Evolutionary conservation across 2,329 filamentous ascomycete genomes (phyloP).

Genomic region (Alternaria panax): DNA sequence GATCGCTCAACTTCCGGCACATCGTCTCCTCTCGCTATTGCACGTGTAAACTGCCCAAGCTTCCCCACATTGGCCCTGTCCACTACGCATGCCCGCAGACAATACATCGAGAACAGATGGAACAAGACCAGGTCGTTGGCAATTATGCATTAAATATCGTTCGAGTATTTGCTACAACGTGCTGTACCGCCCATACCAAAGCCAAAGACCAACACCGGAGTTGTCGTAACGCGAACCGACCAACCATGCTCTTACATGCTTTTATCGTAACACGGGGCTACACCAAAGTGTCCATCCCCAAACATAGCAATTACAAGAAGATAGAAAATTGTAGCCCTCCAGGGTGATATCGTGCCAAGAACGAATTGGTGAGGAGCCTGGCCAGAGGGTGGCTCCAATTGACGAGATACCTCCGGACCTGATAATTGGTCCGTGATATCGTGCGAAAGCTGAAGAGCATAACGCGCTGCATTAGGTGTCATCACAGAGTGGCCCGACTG

Average conservation of each 20-base stretch:
- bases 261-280: slow-evolving; percentile 30
- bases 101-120: not conserved
- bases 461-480: not conserved
- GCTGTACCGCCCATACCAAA: slow-evolving; percentile 11
- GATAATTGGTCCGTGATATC: not conserved
- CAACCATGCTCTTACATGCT: slow-evolving; percentile 29
- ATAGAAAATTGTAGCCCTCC: slow-evolving; percentile 21
- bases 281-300: slow-evolving; percentile 16
- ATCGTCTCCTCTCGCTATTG: not conserved
- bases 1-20: slow-evolving; percentile 1
- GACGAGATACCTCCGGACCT: not conserved
- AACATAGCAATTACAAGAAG: slow-evolving; percentile 32
- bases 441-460: not conserved
- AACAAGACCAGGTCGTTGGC: not conserved
- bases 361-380: slow-evolving; percentile 10
- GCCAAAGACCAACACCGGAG: slow-evolving; percentile 20
- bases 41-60: slow-evolving; percentile 7
- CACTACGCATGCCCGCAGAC: not conserved
- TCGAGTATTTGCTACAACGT: slow-evolving; percentile 7
- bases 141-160: slow-evolving; percentile 24
- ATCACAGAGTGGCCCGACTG: not conserved
- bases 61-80: slow-evolving; percentile 7
- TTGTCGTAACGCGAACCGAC: slow-evolving; percentile 17
- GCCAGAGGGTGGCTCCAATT: slow-evolving; percentile 11
- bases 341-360: slow-evolving; percentile 10